Conservation (phyloP, 106 monocot species). For the Platanthera zijinensis region DNA sequence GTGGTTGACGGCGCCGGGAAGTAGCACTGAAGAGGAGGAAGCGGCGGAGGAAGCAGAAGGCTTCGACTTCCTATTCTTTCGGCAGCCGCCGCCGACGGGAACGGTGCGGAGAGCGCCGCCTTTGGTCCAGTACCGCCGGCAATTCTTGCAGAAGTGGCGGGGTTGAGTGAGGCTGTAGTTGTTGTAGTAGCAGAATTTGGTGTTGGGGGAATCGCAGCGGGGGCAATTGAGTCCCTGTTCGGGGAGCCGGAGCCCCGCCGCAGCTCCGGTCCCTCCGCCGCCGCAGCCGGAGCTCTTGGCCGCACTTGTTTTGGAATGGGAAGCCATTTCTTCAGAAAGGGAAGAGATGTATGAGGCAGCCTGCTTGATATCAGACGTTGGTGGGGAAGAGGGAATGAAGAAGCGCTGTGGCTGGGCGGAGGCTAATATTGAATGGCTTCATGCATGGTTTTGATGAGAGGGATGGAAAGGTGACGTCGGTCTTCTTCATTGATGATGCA, state of each 20-base stretch:
- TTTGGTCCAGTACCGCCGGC: conserved; percentile 53
- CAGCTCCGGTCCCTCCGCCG: neutral
- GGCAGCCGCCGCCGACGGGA: conserved; percentile 47
- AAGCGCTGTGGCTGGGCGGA: neutral
- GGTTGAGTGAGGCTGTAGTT: conserved; percentile 64
- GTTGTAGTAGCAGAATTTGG: conserved; percentile 80
- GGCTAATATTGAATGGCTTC: conserved; percentile 13
- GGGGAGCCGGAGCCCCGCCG: conserved; percentile 10
- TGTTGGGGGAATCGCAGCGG: conserved; percentile 59
- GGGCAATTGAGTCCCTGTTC: conserved; percentile 53
- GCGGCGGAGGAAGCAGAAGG: conserved; percentile 9
- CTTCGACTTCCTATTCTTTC: conserved; percentile 33
- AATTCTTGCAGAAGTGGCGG: conserved; percentile 53
- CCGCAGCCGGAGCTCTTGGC: neutral
- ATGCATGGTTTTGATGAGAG: conserved; percentile 14
- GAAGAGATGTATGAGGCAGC: too few species aligned
- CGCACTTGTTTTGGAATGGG: neutral
- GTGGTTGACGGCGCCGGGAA: neutral
- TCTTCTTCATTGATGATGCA: neutral
- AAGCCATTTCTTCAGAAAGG: neutral
- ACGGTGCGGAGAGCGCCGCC: conserved; percentile 56
- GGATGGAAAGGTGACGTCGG: neutral
- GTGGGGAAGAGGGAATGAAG: conserved; percentile 5
- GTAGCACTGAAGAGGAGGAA: neutral
- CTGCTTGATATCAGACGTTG: neutral